Percentiles rank a stretch among this genome's conserved stretches.
Evolutionary conservation across 257 asterid species (phyloP).

Genomic region (Solanum pimpinellifolium): DNA sequence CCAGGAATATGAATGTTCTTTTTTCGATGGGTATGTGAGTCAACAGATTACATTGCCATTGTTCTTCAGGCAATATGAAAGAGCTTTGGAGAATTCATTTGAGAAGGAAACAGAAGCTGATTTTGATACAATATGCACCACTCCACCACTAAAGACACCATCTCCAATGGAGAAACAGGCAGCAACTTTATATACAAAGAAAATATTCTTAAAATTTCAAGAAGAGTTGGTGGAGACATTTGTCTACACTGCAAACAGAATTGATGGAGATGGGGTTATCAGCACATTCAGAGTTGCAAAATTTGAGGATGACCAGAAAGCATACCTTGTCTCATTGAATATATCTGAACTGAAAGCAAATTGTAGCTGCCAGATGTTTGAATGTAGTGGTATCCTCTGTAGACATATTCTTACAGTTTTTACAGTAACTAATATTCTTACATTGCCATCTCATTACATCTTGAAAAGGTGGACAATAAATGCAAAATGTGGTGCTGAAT

Average conservation of each 20-base stretch:
- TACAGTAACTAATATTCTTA: conserved; percentile 87
- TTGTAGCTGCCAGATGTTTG: conserved; percentile 91
- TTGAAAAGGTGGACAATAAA: conserved; percentile 88
- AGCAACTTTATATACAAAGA: conserved; percentile 61
- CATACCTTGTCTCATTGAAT: conserved; percentile 54
- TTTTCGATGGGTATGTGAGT: conserved; percentile 79
- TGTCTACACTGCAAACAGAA: conserved; percentile 80
- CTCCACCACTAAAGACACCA: conserved; percentile 74
- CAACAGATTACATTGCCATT: conserved; percentile 76
- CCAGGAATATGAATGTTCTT: conserved; percentile 48
- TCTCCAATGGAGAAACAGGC: conserved; percentile 98
- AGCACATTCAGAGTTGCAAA: conserved; percentile 85
- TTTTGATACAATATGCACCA: conserved; percentile 56
- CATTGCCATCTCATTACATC: conserved; percentile 73
- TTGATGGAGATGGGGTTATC: conserved; percentile 53
- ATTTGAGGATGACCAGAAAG: conserved; percentile 68
- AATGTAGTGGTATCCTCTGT: conserved; percentile 74
- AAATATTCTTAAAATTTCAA: conserved; percentile 67
- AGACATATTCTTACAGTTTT: conserved; percentile 88
- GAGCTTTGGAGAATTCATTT: conserved; percentile 66
- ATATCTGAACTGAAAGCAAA: conserved; percentile 54
- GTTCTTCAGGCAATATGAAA: conserved; percentile 90
- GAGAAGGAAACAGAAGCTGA: conserved; percentile 82
- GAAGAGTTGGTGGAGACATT: conserved; percentile 92
- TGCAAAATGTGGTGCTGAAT: conserved; percentile 41